Evolutionary conservation across 2,329 filamentous ascomycete genomes (phyloP), one percentile per base, ranked within the genome.

Genomic region (Onygenales sp.): DNA sequence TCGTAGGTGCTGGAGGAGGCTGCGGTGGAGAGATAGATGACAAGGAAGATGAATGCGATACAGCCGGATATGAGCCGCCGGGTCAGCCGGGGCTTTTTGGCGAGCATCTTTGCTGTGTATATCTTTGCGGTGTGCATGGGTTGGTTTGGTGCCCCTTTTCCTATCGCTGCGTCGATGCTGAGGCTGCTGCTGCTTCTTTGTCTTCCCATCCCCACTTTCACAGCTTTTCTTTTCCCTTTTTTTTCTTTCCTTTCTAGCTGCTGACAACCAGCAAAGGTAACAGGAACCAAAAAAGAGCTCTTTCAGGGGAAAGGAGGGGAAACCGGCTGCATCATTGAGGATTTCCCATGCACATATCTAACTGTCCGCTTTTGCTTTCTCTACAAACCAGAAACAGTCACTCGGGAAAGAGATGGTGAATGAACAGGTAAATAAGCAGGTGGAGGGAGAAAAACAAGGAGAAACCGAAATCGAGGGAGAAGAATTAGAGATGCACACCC

Each of bases 21-120:
- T 39, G 72, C 64, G 58, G 77, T 77, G 51, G 76, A 68, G 48
- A 79, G 60, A 55, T 80, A 65, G 42, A 79, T 58, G 40, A 80
- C 56, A 14, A 78, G 53, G 44, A 73, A 61, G 6, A 79, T 58
- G 54, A 70, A 71, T 33, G 64, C 69, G 21, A 77, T 56, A 58
- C 77, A 78, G 14, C 77, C 64, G 2, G 17, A 47, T 17, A 47
- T 17, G 34, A 47, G 11, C 44, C 44, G 27, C 44, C 44, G 44
- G 32, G 44, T 47, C n/a, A 47, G 13, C 32, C 33, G 27, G n/a
- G 44, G 44, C 21, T 47, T 47, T 13, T 31, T 33, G 32, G 44
- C 13, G 13, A 47, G 32, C 44, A 47, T 47, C 2, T 5, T 47
- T 13, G 3, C n/a, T 27, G 21, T 27, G 21, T 27, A 27, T 27